Evolutionary conservation across 371 early-diverging fungal species (phyloP).

Genomic region (Entomophthora muscae): DNA sequence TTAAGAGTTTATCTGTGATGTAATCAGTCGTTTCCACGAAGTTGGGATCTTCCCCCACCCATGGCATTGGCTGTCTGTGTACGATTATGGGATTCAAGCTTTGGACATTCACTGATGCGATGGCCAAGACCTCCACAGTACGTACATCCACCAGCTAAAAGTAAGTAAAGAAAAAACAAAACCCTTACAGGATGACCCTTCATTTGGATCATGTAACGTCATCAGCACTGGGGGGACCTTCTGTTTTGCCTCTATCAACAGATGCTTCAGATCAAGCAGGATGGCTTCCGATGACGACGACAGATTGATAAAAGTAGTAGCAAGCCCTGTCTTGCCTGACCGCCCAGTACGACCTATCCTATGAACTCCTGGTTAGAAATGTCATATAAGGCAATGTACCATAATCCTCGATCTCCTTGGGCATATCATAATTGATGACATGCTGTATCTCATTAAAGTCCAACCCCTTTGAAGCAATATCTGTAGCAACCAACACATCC

Average conservation of each 20-base stretch:
- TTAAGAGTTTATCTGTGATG: too few relatives aligned
- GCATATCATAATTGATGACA: conserved; percentile 93
- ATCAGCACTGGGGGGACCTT: conserved; percentile 73
- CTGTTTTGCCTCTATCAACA: conserved; percentile 86
- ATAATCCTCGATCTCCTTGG: conserved; percentile 92
- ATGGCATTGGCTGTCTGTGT: conserved; percentile 31
- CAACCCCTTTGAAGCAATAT: conserved; percentile 81
- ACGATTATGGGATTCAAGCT: conserved; percentile 48
- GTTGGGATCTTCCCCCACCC: background rate
- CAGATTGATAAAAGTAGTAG: conserved; percentile 89
- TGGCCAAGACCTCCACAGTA: conserved; percentile 94
- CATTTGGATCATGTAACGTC: conserved; percentile 73
- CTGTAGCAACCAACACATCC: conserved; percentile 84
- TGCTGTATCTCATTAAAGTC: conserved; percentile 86
- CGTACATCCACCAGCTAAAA: conserved; percentile 52
- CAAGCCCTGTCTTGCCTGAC: conserved; percentile 87
- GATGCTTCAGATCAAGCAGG: conserved; percentile 78
- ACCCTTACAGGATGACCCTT: conserved; percentile 26
- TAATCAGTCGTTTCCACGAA: background rate
- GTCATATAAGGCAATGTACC: conserved; percentile 19
- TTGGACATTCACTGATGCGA: conserved; percentile 79
- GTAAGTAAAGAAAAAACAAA: conserved; percentile 4
- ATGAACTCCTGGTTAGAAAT: conserved; percentile 42
- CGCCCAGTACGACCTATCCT: conserved; percentile 99
- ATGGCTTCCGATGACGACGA: conserved; percentile 69